These are phyloP conservation scores for Kazachstania viticola DNA, from an alignment of 805 yeast species.

Conservation along the genomic window DNA sequence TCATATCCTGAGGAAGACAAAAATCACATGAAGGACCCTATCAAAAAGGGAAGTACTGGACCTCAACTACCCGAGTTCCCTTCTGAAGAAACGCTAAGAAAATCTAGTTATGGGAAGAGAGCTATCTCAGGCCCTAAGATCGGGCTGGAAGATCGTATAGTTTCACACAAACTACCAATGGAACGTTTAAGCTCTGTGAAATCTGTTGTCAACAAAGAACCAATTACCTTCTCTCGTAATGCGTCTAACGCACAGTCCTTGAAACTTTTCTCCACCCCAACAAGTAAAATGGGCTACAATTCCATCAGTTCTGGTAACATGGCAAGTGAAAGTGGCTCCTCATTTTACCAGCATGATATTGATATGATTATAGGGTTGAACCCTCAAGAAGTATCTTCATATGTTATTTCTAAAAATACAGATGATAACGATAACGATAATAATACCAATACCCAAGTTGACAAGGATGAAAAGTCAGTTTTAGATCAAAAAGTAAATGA, in stretches of 20 bases:
- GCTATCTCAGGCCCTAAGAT: neutral
- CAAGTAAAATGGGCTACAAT: slow-evolving; percentile 9
- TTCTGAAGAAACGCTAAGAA: slow-evolving; percentile 3
- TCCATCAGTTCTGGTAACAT: slow-evolving; percentile 14
- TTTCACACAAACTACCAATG: too few relatives aligned
- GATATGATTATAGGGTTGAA: too few relatives aligned
- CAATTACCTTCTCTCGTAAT: neutral
- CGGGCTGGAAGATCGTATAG: too few relatives aligned
- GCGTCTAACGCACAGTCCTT: neutral
- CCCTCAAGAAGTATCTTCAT: too few relatives aligned
- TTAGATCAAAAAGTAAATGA: too few relatives aligned
- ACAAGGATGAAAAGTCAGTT: too few relatives aligned
- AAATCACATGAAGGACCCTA: neutral
- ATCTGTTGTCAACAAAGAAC: neutral
- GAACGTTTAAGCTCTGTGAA: neutral
- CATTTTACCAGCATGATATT: slow-evolving; percentile 1
- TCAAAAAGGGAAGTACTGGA: neutral
- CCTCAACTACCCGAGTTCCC: slow-evolving; percentile 4
- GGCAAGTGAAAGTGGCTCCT: slow-evolving; percentile 13
- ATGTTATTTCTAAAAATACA: too few relatives aligned
- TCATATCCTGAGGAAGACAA: slow-evolving; percentile 19
- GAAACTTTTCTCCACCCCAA: slow-evolving; percentile 1
- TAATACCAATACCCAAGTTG: too few relatives aligned
- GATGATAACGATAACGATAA: too few relatives aligned
- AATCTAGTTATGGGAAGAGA: slow-evolving; percentile 3